phyloP scores from a whole-genome alignment of 2,329 filamentous ascomycete species.

The Periglandula ipomoeae region DNA sequence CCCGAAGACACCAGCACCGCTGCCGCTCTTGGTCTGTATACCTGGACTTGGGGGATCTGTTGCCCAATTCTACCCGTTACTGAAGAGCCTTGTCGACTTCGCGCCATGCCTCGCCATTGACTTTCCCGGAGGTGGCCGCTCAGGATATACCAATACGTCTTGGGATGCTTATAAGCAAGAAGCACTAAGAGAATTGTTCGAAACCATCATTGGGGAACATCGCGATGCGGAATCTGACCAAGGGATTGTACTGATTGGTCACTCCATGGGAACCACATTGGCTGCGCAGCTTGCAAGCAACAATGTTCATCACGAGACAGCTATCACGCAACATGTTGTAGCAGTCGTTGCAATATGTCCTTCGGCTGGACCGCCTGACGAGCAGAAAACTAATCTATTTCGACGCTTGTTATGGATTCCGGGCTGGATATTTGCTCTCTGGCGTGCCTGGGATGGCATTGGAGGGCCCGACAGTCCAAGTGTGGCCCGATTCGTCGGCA shows the following conservation, averaged over 20 bases:
- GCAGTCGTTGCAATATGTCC: constrained; percentile 80
- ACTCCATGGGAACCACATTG: constrained; percentile 83
- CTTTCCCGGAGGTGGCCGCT: constrained; percentile 80
- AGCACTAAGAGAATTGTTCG: constrained; percentile 66
- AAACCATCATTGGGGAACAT: constrained; percentile 63
- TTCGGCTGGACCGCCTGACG: constrained; percentile 51
- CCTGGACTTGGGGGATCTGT: constrained; percentile 91
- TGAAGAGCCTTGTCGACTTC: constrained; percentile 73
- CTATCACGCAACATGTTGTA: constrained; percentile 55
- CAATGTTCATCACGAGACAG: constrained; percentile 32
- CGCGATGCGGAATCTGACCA: constrained; percentile 57
- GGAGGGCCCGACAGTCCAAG: constrained; percentile 72
- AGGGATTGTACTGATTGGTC: constrained; percentile 70
- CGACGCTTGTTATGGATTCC: constrained; percentile 60
- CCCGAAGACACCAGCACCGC: constrained; percentile 44
- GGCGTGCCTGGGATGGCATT: constrained; percentile 67
- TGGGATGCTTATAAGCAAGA: constrained; percentile 76
- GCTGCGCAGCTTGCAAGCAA: constrained; percentile 57
- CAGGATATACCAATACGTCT: constrained; percentile 57
- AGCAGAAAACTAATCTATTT: constrained; percentile 33
- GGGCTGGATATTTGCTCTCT: constrained; percentile 62
- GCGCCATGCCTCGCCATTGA: constrained; percentile 79
- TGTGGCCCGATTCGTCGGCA: constrained; percentile 67
- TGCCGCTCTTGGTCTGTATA: constrained; percentile 83
- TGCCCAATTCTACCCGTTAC: constrained; percentile 74